phyloP scores from a whole-genome alignment of 2,329 filamentous ascomycete species.

The Didymella glomerata region DNA sequence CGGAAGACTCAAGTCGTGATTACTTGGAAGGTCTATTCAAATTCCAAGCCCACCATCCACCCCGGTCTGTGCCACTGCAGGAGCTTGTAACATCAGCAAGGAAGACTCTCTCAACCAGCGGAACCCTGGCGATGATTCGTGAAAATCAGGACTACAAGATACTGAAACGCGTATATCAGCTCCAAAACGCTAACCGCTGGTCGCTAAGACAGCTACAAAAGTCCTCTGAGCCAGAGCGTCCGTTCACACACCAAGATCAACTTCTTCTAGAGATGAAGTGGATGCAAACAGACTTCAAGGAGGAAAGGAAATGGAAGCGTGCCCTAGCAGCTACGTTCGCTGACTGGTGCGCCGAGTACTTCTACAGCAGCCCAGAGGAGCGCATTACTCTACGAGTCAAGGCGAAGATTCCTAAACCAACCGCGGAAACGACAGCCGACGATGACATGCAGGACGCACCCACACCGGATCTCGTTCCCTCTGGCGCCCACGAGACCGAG shows the following conservation, averaged over 20 bases:
- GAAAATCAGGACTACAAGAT: constrained; percentile 90
- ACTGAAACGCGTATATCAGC: constrained; percentile 83
- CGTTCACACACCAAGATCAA: constrained; percentile 83
- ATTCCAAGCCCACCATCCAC: constrained; percentile 65
- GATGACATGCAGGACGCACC: constrained; percentile 52
- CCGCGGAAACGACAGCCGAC: constrained; percentile 22
- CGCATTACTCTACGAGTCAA: constrained; percentile 74
- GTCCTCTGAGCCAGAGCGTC: constrained; percentile 79
- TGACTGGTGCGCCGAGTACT: constrained; percentile 83
- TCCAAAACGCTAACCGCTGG: constrained; percentile 93
- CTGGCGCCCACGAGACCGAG: constrained; percentile 50
- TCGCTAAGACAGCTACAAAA: constrained; percentile 88
- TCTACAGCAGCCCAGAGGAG: constrained; percentile 69
- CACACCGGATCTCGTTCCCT: constrained; percentile 52
- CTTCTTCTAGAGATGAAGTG: constrained; percentile 92
- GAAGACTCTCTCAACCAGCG: constrained; percentile 87
- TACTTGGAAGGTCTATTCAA: constrained; percentile 70
- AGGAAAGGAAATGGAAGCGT: constrained; percentile 94
- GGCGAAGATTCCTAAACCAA: constrained; percentile 50
- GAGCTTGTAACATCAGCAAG: constrained; percentile 82
- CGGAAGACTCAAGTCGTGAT: constrained; percentile 60
- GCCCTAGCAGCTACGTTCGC: constrained; percentile 81
- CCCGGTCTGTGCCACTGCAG: constrained; percentile 63
- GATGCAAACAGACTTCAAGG: constrained; percentile 96
- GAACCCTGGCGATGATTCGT: constrained; percentile 82